These are phyloP conservation scores for Poa annua DNA, from an alignment of 176 grass and related monocot genomes.

Conservation along the genomic window DNA sequence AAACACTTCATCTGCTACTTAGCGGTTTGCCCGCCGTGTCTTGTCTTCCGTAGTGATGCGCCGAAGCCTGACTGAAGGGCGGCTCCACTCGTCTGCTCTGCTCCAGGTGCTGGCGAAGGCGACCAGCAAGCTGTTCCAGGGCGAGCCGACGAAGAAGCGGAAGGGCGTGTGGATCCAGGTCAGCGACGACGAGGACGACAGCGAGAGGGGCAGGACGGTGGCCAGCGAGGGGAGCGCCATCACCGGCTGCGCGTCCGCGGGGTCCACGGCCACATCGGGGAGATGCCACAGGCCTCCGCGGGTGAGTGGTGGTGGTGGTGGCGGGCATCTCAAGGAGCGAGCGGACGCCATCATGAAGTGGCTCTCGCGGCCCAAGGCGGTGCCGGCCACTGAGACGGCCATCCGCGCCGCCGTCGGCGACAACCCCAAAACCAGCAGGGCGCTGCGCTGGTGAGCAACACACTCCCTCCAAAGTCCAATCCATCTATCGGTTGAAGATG, in stretches of 20 bases:
- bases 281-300: constrained; percentile 16
- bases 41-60: not conserved
- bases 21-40: not conserved
- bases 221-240: constrained; percentile 56
- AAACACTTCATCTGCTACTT: not conserved
- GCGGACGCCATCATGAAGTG: constrained; percentile 45
- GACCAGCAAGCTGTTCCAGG: constrained; percentile 30
- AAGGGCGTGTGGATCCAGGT: constrained; percentile 57
- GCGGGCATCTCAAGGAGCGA: not conserved
- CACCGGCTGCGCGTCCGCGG: constrained; percentile 39
- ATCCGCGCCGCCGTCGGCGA: constrained; percentile 52
- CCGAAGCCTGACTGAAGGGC: not conserved
- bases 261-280: constrained; percentile 56
- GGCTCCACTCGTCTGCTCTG: constrained; percentile 19
- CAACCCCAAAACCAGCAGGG: constrained; percentile 51
- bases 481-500: not conserved
- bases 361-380: constrained; percentile 37
- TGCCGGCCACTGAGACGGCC: constrained; percentile 45
- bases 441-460: constrained; percentile 48
- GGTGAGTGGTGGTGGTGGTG: not conserved
- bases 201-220: constrained; percentile 43
- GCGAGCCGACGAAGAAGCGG: constrained; percentile 37
- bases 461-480: not conserved
- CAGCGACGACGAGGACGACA: constrained; percentile 24
- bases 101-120: constrained; percentile 50